Base-by-base conservation (phyloP, 306 rosid genomes). In the Pueraria montana region DNA sequence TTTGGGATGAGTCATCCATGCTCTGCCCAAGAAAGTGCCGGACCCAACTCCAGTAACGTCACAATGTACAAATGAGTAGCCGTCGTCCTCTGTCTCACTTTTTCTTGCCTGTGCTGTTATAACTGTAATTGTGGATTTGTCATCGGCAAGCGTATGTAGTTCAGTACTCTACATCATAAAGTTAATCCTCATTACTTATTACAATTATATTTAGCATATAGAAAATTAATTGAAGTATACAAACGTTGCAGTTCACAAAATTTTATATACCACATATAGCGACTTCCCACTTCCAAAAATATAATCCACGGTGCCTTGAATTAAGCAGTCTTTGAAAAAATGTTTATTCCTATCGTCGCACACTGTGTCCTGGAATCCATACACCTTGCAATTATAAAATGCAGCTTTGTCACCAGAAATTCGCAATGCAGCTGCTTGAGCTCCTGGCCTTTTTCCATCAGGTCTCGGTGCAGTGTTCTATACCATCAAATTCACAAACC, bases 71-170 rank as follows among this genome's bases (percentile, higher is more conserved):
- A 94, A 94, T 16, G 90, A 79, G 78, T 69, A 92, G 2, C 79
- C 90, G 1, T 34, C 81, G 30, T n/a, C 9, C 0, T 88, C 91
- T 0, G 26, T 0, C 0, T 23, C 45, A 0, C 3, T 4, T 16
- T 77, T 76, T 27, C 93, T 86, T 50, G 92, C 91, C 2, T 89
- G 95, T 6, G 97, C 98, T 0, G 88, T 55, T 49, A 94, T 89
- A 27, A 91, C 84, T 0, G 87, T 23, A 34, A 17, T 68, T 17
- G 42, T 7, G 0, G 1, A 26, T 0, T 72, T 3, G 2, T 27
- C 3, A n/a, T 32, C 83, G 0, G 2, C 88, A 0, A 87, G 16
- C 11, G 87, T 88, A n/a, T 65, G 24, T n/a, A 92, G 2, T n/a
- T 70, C 45, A 0, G 52, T 86, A 55, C 86, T 91, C 91, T 93